Percentiles rank a stretch among this genome's conserved stretches.
These are phyloP conservation scores for Nannochloropsis gaditana DNA, from an alignment of 108 stramenopile species.

Conservation along the genomic window DNA sequence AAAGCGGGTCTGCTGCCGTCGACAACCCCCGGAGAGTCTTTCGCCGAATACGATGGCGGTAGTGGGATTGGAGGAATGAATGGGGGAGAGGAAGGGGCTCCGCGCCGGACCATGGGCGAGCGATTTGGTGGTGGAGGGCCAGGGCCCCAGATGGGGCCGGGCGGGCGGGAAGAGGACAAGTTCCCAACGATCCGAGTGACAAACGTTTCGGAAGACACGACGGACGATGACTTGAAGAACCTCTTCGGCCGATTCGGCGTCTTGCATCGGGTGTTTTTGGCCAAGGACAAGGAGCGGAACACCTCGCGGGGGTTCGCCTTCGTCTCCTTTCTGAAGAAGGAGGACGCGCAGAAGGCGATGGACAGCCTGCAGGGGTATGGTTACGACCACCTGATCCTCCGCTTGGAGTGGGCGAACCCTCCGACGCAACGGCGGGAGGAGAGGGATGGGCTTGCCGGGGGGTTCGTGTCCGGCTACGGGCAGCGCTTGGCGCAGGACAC, in stretches of 20 bases:
- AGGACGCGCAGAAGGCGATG: constrained; percentile 89
- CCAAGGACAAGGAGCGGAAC: constrained; percentile 90
- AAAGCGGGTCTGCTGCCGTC: neutral
- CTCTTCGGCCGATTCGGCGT: constrained; percentile 86
- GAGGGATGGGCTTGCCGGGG: neutral
- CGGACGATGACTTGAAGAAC: constrained; percentile 89
- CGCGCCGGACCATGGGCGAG: neutral
- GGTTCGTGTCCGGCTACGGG: constrained; percentile 68
- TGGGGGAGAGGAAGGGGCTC: neutral
- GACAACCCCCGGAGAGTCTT: neutral
- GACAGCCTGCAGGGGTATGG: constrained; percentile 87
- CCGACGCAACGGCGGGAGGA: constrained; percentile 29
- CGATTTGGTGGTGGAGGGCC: neutral
- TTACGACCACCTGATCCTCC: constrained; percentile 98
- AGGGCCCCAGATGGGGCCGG: neutral
- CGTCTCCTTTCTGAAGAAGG: constrained; percentile 80
- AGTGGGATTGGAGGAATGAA: neutral
- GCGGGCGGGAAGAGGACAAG: constrained; percentile 61
- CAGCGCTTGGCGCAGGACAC: constrained; percentile 97
- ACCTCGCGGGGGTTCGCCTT: constrained; percentile 88
- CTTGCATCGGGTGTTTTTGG: constrained; percentile 89
- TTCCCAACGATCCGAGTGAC: constrained; percentile 93
- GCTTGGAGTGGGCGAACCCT: constrained; percentile 98
- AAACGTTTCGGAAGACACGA: constrained; percentile 92
- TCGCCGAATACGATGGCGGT: neutral